Conservation (phyloP, 1,284 basidiomycete species). For the Rhodotorula sp. region DNA sequence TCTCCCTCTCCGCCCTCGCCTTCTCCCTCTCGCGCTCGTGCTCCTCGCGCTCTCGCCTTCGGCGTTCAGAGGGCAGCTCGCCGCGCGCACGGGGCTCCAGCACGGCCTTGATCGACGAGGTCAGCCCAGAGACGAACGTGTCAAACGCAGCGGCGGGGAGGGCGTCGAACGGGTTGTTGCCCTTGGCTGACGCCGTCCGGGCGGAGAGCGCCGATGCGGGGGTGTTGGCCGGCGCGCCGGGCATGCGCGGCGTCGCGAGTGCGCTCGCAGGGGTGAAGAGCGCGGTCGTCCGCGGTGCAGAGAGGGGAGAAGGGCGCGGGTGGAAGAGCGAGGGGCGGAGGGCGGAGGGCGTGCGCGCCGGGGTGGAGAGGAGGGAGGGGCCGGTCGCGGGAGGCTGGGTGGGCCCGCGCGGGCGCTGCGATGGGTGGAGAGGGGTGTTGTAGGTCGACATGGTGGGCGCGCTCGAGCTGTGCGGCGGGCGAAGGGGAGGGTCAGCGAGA, state of each 20-base stretch:
- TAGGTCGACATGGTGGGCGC: background rate
- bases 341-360: background rate
- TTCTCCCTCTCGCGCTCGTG: conserved; percentile 45
- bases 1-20: conserved; percentile 81
- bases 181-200: background rate
- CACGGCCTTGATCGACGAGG: conserved; percentile 2
- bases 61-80: conserved; percentile 7
- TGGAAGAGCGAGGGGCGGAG: conserved; percentile 26
- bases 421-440: background rate
- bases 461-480: background rate
- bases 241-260: background rate
- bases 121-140: conserved; percentile 12
- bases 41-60: conserved; percentile 1
- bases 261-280: background rate
- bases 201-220: conserved; percentile 1
- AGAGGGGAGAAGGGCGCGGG: background rate
- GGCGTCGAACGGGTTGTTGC: conserved; percentile 21
- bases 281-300: background rate
- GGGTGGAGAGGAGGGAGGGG: background rate
- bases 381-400: conserved; percentile 1
- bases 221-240: conserved; percentile 2
- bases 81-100: conserved; percentile 2
- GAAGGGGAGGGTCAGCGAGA: background rate
- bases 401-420: background rate
- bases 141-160: conserved; percentile 25